Conservation (phyloP, 164 flowering plant genomes). For the Akebia trifoliata region DNA sequence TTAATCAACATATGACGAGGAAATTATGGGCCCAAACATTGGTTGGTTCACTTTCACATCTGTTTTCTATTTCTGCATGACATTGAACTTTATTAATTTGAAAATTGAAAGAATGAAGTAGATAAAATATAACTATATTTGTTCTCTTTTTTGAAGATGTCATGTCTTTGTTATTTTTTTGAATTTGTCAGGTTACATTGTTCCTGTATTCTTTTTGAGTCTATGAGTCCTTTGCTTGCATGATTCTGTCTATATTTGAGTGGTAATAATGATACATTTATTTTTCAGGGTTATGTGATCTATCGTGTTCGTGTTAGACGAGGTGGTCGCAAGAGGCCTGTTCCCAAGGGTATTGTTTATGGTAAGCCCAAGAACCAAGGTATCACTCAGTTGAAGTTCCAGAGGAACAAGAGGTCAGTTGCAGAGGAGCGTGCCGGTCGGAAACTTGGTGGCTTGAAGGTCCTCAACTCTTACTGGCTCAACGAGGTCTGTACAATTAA, state of each 20-base stretch:
- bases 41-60: no score
- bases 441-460: conserved; percentile 72
- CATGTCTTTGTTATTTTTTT: no score
- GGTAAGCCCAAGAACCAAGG: conserved; percentile 77
- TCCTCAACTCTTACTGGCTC: conserved; percentile 77
- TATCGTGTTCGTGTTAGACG: conserved; percentile 78
- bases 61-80: no score
- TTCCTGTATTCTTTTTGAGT: no score
- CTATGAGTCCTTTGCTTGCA: no score
- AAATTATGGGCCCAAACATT: no score
- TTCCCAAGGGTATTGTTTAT: conserved; percentile 71
- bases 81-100: no score
- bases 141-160: no score
- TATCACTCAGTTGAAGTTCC: conserved; percentile 66
- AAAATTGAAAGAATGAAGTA: no score
- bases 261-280: background rate
- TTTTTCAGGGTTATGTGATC: conserved; percentile 55
- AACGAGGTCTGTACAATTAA: conserved; percentile 46
- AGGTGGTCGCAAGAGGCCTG: conserved; percentile 80
- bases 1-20: no score
- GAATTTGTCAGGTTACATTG: no score
- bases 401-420: conserved; percentile 69
- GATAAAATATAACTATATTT: no score
- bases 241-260: background rate
- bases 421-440: conserved; percentile 82